A percentile compares a stretch with the other conserved stretches of the same genome.
phyloP scores from a whole-genome alignment of 2,329 filamentous ascomycete genomes.

The Aspergillus japonicus region DNA sequence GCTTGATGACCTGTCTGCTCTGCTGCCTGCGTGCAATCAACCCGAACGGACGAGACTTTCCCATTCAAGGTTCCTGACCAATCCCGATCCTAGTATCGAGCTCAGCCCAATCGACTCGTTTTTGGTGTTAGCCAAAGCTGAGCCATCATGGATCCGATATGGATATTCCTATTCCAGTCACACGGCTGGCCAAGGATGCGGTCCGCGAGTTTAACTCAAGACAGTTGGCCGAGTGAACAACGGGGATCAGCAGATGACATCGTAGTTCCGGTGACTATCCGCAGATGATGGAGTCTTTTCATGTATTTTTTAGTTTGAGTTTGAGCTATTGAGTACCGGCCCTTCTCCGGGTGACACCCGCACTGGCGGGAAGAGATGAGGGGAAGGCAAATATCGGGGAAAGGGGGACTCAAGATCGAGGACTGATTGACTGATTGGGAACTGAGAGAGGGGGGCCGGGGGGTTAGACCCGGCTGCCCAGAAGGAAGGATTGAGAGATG shows the following conservation, averaged over 20 bases:
- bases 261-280: too few species aligned
- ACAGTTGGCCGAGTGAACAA: neutral
- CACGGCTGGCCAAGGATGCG: neutral
- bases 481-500: slow-evolving; percentile 1
- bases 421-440: neutral
- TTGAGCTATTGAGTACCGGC: neutral
- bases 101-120: neutral
- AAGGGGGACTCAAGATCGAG: neutral
- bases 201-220: neutral
- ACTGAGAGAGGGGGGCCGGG: neutral
- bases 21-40: slow-evolving; percentile 5
- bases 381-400: slow-evolving; percentile 1
- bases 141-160: too few species aligned
- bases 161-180: neutral
- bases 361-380: neutral
- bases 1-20: slow-evolving; percentile 7
- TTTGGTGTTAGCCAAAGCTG: neutral
- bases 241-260: neutral
- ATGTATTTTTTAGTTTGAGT: too few species aligned
- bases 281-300: too few species aligned
- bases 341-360: neutral
- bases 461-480: neutral
- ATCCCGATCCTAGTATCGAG: neutral
- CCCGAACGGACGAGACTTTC: neutral
- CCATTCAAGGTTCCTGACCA: neutral